Evolutionary conservation across 495 filamentous ascomycete species (phyloP).

Genomic region (Viridothelium virens): DNA sequence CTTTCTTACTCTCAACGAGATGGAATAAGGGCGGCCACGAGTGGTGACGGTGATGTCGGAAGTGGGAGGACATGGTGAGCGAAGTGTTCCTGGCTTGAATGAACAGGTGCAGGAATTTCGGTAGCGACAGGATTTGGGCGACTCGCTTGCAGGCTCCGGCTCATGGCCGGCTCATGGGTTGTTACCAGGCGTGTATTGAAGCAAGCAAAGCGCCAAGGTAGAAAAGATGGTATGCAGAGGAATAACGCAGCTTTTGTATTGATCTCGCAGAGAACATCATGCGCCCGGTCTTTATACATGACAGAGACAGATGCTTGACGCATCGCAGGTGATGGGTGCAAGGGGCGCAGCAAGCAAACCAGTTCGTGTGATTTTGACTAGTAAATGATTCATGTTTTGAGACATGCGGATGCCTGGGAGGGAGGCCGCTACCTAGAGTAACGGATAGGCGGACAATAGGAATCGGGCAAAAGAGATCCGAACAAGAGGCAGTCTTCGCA

Average conservation of each 20-base stretch:
- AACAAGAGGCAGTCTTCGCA: not conserved
- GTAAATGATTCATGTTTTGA: not conserved
- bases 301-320: constrained; percentile 16
- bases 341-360: constrained; percentile 10
- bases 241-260: constrained; percentile 19
- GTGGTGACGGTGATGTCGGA: constrained; percentile 23
- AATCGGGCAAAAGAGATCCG: not conserved
- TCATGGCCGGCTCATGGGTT: constrained; percentile 28
- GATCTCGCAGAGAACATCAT: constrained; percentile 14
- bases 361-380: not conserved
- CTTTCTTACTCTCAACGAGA: constrained; percentile 19
- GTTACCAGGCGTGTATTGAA: constrained; percentile 16
- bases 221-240: constrained; percentile 15
- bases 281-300: constrained; percentile 29
- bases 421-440: constrained; percentile 4
- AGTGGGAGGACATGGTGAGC: constrained; percentile 23
- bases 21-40: constrained; percentile 33
- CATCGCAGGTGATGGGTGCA: not conserved
- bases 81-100: not conserved
- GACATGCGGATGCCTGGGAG: not conserved
- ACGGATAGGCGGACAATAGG: not conserved
- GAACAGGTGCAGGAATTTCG: not conserved
- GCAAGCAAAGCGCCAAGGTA: constrained; percentile 9
- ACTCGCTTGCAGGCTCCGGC: constrained; percentile 24
- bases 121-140: constrained; percentile 12